Evolutionary conservation across 2,329 filamentous ascomycete species (phyloP).

Genomic region (Alternaria consortialis): DNA sequence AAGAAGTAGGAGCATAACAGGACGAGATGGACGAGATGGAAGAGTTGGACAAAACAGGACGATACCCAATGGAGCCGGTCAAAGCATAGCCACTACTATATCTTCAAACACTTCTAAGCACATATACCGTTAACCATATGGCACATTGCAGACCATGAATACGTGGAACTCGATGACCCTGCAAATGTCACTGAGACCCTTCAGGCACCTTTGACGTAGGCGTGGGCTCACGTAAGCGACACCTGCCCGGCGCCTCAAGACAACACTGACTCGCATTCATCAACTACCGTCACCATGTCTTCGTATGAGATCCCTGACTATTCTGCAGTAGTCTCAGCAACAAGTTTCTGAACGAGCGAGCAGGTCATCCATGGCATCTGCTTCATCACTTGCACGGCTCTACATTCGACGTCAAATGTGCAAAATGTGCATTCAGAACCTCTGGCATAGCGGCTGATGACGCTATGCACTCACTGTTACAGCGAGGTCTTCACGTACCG

Average conservation of each 20-base stretch:
- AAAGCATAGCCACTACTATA: background rate
- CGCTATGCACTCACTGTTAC: no score
- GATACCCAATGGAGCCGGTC: background rate
- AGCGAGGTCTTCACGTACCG: no score
- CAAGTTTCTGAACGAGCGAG: conserved; percentile 12
- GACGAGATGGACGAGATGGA: background rate
- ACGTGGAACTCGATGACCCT: background rate
- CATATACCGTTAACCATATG: background rate
- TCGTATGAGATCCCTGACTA: no score
- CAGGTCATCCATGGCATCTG: conserved; percentile 14
- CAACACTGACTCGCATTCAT: no score
- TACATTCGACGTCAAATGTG: conserved; percentile 28
- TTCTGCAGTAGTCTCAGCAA: no score
- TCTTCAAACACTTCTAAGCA: background rate
- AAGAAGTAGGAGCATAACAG: background rate
- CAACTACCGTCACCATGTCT: no score
- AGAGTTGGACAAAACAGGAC: background rate
- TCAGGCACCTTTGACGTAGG: background rate
- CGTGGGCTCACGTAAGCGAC: no score
- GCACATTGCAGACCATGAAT: background rate
- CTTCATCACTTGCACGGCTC: conserved; percentile 27
- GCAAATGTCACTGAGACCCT: background rate
- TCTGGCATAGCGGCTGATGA: no score
- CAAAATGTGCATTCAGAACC: background rate
- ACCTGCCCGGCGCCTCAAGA: no score